Evolutionary conservation across 331 rosid species (phyloP).

Genomic region (Erythrophleum ivorense): DNA sequence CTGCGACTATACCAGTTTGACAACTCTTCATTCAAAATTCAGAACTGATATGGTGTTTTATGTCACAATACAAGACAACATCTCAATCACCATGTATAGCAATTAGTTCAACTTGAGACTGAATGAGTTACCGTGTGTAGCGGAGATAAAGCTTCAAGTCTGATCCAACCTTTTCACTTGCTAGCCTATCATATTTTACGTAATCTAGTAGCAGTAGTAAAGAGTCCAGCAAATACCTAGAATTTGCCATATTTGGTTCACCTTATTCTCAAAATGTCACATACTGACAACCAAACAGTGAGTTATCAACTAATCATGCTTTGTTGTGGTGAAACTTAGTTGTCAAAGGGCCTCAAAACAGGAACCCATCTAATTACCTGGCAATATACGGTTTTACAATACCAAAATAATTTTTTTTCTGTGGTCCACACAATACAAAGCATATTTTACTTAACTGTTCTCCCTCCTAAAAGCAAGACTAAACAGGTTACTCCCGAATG

Average conservation of each 20-base stretch:
- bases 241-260: not conserved
- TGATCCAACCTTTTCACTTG: conserved; percentile 15
- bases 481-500: not conserved
- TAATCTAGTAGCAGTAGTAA: not conserved
- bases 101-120: not conserved
- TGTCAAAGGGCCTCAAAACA: conserved; percentile 25
- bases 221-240: not conserved
- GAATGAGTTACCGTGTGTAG: not conserved
- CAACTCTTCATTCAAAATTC: conserved; percentile 1
- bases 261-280: conserved; percentile 1
- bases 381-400: not conserved
- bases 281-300: not conserved
- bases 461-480: not conserved
- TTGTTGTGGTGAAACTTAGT: not conserved
- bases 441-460: not conserved
- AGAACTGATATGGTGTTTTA: not conserved
- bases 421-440: too few species aligned
- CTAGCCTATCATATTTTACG: not conserved
- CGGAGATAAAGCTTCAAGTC: not conserved
- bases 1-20: not conserved
- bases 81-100: not conserved
- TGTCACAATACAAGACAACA: not conserved
- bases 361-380: not conserved
- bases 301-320: not conserved
- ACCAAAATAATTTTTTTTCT: too few species aligned